A percentile compares a stretch with the other conserved stretches of the same genome.
Evolutionary conservation across 2,329 filamentous ascomycete species (phyloP).

Genomic region (Cladosporium sp.): DNA sequence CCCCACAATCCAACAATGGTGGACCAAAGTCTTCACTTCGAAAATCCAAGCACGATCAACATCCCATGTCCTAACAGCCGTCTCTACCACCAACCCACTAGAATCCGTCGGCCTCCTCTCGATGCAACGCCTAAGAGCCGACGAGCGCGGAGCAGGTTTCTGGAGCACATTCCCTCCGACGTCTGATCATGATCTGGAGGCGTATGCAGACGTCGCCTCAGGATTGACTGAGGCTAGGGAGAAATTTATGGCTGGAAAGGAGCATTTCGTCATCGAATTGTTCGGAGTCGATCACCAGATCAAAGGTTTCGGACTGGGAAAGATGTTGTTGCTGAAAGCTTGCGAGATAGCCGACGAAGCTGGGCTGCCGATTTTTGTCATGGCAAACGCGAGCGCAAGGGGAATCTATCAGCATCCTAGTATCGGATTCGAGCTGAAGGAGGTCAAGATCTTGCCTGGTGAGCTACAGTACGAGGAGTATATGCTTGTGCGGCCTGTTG

Average conservation of each 20-base stretch:
- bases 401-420: slow-evolving; percentile 13
- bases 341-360: slow-evolving; percentile 22
- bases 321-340: slow-evolving; percentile 18
- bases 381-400: slow-evolving; percentile 21
- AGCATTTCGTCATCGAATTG: slow-evolving; percentile 20
- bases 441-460: slow-evolving; percentile 15
- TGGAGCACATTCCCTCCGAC: slow-evolving; percentile 16
- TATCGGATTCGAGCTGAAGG: slow-evolving; percentile 14
- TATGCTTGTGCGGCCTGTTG: slow-evolving; percentile 16
- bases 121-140: neutral
- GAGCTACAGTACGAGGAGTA: slow-evolving; percentile 17
- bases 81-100: slow-evolving; percentile 8
- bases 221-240: slow-evolving; percentile 14
- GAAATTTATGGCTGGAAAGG: slow-evolving; percentile 13
- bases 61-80: slow-evolving; percentile 17
- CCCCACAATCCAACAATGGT: slow-evolving; percentile 19
- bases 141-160: slow-evolving; percentile 10
- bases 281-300: slow-evolving; percentile 24
- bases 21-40: slow-evolving; percentile 18
- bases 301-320: slow-evolving; percentile 20
- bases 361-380: slow-evolving; percentile 20
- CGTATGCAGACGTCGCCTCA: slow-evolving; percentile 13
- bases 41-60: slow-evolving; percentile 15
- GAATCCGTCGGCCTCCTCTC: slow-evolving; percentile 2
- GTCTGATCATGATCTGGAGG: slow-evolving; percentile 18